phyloP scores from a whole-genome alignment of 2,329 filamentous ascomycete genomes.

The Talaromyces sp. region DNA sequence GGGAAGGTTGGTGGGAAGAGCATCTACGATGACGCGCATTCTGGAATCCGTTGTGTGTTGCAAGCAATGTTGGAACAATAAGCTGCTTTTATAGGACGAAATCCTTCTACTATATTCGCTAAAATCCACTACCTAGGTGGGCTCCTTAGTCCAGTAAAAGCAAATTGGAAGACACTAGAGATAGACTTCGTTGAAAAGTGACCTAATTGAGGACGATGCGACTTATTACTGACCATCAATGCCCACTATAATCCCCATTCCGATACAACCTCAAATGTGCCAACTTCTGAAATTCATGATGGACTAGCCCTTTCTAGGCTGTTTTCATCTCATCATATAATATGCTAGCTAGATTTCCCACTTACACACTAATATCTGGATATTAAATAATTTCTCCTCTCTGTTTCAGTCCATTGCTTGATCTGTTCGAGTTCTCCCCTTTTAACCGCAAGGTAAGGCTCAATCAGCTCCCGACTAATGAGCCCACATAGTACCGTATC shows the following conservation, averaged over 20 bases:
- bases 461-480: neutral
- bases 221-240: neutral
- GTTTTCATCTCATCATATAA: no score
- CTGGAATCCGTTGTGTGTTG: neutral
- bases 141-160: neutral
- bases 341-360: neutral
- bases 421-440: conserved; percentile 6
- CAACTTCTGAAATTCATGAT: no score
- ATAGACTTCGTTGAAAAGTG: neutral
- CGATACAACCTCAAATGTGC: no score
- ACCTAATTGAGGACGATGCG: neutral
- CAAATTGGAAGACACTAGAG: neutral
- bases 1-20: neutral
- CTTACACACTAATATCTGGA: conserved; percentile 3
- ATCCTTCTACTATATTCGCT: neutral
- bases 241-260: no score
- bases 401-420: conserved; percentile 4
- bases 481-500: neutral
- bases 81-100: neutral
- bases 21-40: neutral
- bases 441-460: conserved; percentile 7
- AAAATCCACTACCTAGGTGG: neutral
- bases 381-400: conserved; percentile 7
- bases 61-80: neutral
- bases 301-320: no score